phyloP scores from a whole-genome alignment of 2,329 filamentous ascomycete genomes.

The Truncatella angustata region DNA sequence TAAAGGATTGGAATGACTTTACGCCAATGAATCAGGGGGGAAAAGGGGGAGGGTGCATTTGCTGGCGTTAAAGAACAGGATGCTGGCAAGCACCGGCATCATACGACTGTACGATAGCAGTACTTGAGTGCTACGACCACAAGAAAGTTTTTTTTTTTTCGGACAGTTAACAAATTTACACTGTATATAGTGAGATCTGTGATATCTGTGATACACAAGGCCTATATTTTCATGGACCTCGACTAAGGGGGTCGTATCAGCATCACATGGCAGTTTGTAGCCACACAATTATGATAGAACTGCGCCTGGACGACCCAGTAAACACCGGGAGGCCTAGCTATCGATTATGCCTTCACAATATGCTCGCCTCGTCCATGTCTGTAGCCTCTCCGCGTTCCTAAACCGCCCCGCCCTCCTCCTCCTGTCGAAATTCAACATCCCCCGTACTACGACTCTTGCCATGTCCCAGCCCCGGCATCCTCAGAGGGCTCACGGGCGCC shows the following conservation, averaged over 20 bases:
- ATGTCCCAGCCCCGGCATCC: background rate
- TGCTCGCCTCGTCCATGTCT: too few species aligned
- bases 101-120: constrained; percentile 2
- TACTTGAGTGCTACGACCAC: background rate
- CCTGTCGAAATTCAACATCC: background rate
- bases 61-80: background rate
- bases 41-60: background rate
- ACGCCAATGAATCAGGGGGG: background rate
- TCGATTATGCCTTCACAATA: too few species aligned
- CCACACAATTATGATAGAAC: too few species aligned
- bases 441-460: constrained; percentile 3
- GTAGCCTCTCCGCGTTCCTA: too few species aligned
- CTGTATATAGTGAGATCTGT: constrained; percentile 6
- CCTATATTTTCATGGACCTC: too few species aligned
- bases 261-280: too few species aligned
- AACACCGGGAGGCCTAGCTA: too few species aligned
- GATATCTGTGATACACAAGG: too few species aligned
- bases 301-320: too few species aligned
- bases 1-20: background rate
- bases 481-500: background rate
- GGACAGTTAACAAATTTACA: background rate
- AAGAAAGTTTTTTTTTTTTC: background rate
- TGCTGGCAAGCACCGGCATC: background rate
- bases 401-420: background rate
- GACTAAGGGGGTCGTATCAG: too few species aligned